phyloP scores from a whole-genome alignment of 805 yeast genomes.

The Ogataea corticis region DNA sequence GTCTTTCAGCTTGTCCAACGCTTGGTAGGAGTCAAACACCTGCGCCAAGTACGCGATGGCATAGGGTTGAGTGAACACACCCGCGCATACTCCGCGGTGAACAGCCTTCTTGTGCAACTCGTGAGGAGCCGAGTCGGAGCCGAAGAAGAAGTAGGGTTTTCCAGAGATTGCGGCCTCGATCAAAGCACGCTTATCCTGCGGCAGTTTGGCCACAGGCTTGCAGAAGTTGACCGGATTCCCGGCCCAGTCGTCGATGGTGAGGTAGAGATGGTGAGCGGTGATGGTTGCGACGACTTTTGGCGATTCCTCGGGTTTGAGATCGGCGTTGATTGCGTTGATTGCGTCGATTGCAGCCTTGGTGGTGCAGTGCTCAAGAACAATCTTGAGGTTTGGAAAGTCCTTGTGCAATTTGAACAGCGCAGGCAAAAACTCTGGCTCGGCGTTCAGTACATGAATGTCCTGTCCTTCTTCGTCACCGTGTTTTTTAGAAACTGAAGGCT shows the following conservation, averaged over 20 bases:
- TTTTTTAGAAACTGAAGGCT: slow-evolving; percentile 55
- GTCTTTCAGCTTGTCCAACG: slow-evolving; percentile 62
- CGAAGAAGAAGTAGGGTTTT: slow-evolving; percentile 89
- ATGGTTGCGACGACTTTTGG: slow-evolving; percentile 85
- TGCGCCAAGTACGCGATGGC: slow-evolving; percentile 85
- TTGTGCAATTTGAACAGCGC: slow-evolving; percentile 74
- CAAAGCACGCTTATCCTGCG: slow-evolving; percentile 77
- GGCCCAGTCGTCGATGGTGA: slow-evolving; percentile 94
- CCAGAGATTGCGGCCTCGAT: slow-evolving; percentile 90
- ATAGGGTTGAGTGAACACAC: slow-evolving; percentile 88
- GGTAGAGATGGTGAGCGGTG: slow-evolving; percentile 90
- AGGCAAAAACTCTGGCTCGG: slow-evolving; percentile 91
- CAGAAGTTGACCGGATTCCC: slow-evolving; percentile 94
- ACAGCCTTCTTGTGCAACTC: slow-evolving; percentile 76
- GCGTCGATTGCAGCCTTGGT: slow-evolving; percentile 84
- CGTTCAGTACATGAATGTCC: slow-evolving; percentile 87
- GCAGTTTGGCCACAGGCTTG: slow-evolving; percentile 96
- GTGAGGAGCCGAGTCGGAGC: slow-evolving; percentile 98
- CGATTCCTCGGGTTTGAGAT: slow-evolving; percentile 30
- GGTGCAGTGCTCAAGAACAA: slow-evolving; percentile 93
- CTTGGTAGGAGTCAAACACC: slow-evolving; percentile 67
- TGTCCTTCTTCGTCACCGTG: slow-evolving; percentile 41
- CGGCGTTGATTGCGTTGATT: slow-evolving; percentile 62
- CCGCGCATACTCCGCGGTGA: slow-evolving; percentile 92
- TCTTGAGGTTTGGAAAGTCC: slow-evolving; percentile 84